These are phyloP conservation scores for Neurospora africana DNA, from an alignment of 495 filamentous ascomycete genomes.

Conservation along the genomic window DNA sequence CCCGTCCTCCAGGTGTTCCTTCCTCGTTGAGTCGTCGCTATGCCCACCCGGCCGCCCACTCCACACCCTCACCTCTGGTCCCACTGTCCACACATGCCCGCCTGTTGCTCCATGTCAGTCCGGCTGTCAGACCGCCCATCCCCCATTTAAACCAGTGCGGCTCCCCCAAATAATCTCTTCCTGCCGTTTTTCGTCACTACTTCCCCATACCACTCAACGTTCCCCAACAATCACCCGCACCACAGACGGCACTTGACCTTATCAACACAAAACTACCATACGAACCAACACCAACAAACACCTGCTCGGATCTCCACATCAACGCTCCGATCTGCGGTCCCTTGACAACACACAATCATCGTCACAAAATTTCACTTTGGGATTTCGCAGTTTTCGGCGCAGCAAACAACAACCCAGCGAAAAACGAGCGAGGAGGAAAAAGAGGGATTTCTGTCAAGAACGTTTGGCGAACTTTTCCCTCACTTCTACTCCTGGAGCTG, in stretches of 20 bases:
- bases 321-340: background rate
- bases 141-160: constrained; percentile 29
- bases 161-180: constrained; percentile 20
- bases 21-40: constrained; percentile 18
- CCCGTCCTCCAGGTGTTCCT: constrained; percentile 5
- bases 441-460: background rate
- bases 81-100: constrained; percentile 14
- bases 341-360: background rate
- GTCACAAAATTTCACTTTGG: background rate
- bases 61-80: constrained; percentile 8
- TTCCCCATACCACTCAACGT: constrained; percentile 23
- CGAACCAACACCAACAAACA: background rate
- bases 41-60: constrained; percentile 8
- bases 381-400: background rate
- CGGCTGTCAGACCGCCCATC: constrained; percentile 14
- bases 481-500: constrained; percentile 4
- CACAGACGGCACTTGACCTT: constrained; percentile 1
- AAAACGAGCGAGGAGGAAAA: background rate
- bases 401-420: background rate
- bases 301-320: background rate
- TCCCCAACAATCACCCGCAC: constrained; percentile 12
- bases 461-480: background rate
- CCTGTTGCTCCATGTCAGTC: constrained; percentile 8
- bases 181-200: constrained; percentile 13
- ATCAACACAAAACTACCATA: background rate